Conservation (phyloP, 352 stramenopile species). For the Phytophthora palmivora region DNA sequence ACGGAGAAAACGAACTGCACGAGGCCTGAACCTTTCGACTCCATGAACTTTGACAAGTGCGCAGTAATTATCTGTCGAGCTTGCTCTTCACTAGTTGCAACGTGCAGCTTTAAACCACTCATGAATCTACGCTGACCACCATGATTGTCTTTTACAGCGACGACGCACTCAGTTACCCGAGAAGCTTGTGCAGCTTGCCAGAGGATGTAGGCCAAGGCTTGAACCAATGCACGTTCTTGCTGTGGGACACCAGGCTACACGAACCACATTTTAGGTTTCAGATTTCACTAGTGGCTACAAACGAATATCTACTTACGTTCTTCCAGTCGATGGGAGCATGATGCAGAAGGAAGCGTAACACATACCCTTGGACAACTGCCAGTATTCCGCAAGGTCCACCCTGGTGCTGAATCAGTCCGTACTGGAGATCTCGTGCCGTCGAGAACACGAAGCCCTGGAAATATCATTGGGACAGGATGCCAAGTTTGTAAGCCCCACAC, state of each 20-base stretch:
- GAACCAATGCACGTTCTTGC: constrained; percentile 52
- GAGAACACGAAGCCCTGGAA: constrained; percentile 78
- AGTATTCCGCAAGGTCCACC: constrained; percentile 96
- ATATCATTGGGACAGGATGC: constrained; percentile 11
- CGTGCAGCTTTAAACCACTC: constrained; percentile 45
- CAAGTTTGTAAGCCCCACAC: constrained; percentile 8
- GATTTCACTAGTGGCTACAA: constrained; percentile 3
- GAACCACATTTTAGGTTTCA: constrained; percentile 11
- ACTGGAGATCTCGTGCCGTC: constrained; percentile 59
- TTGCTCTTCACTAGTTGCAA: constrained; percentile 42
- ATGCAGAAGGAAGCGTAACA: constrained; percentile 81
- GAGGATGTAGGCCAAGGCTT: constrained; percentile 69
- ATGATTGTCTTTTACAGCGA: constrained; percentile 42
- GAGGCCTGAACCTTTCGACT: constrained; percentile 66
- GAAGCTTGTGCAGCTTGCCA: constrained; percentile 60
- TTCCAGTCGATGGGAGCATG: constrained; percentile 55
- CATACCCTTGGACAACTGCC: constrained; percentile 93
- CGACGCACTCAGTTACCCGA: constrained; percentile 33
- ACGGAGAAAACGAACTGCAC: constrained; percentile 77
- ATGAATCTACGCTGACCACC: constrained; percentile 50
- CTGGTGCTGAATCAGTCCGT: constrained; percentile 93
- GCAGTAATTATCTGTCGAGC: constrained; percentile 42
- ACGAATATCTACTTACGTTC: constrained; percentile 52
- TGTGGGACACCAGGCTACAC: constrained; percentile 49
- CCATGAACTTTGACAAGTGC: constrained; percentile 57